Conservation (phyloP, 169 alveolate genomes). For the Theileria annulata region DNA sequence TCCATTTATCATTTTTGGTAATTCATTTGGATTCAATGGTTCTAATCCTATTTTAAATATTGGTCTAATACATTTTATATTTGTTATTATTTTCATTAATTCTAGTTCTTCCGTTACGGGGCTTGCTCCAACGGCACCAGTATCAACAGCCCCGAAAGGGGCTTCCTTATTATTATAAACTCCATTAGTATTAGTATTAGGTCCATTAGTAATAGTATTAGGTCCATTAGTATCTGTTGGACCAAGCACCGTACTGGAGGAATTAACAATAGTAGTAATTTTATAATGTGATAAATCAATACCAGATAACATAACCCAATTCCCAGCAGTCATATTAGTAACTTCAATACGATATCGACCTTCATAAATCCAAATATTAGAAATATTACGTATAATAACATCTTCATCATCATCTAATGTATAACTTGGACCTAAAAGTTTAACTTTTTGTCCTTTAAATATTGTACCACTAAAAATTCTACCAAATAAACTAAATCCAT, state of each 20-base stretch:
- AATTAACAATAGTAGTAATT: constrained; percentile 79
- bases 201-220: not conserved
- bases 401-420: constrained; percentile 97
- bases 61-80: constrained; percentile 55
- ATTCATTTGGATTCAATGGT: constrained; percentile 97
- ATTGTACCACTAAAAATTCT: constrained; percentile 97
- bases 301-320: constrained; percentile 95
- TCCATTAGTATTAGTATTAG: not conserved
- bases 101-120: constrained; percentile 5
- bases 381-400: constrained; percentile 84
- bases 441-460: constrained; percentile 90
- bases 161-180: too few species aligned
- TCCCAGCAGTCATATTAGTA: constrained; percentile 86
- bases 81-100: constrained; percentile 41
- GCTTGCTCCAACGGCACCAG: too few species aligned
- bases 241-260: too few species aligned
- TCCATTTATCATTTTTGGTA: constrained; percentile 99
- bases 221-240: not conserved
- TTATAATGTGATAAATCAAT: constrained; percentile 88
- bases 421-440: constrained; percentile 91
- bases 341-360: constrained; percentile 92
- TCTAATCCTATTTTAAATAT: constrained; percentile 92
- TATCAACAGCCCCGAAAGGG: too few species aligned
- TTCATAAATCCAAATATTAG: constrained; percentile 89
- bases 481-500: constrained; percentile 94